These are phyloP conservation scores for Barbatosphaeria neglecta DNA, from an alignment of 495 filamentous ascomycete species.

Conservation along the genomic window DNA sequence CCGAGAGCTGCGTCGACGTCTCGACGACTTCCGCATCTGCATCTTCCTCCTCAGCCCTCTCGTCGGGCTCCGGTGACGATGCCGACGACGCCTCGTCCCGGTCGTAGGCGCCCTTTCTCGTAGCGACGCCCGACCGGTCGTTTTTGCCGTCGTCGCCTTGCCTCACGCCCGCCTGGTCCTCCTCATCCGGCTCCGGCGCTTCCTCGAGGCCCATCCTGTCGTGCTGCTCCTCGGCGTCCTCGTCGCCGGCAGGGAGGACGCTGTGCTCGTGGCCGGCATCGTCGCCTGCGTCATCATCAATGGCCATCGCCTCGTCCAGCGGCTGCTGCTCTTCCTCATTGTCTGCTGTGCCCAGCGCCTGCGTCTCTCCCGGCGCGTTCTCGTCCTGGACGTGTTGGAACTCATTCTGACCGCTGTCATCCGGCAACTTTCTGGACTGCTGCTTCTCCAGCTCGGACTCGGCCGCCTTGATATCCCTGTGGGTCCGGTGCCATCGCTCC, in stretches of 20 bases:
- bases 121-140: slow-evolving; percentile 32
- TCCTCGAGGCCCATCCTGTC: slow-evolving; percentile 22
- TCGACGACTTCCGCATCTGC: slow-evolving; percentile 52
- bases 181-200: slow-evolving; percentile 22
- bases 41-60: slow-evolving; percentile 16
- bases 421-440: slow-evolving; percentile 18
- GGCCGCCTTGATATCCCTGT: slow-evolving; percentile 64
- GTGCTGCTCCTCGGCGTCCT: slow-evolving; percentile 32
- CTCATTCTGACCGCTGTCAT: slow-evolving; percentile 45
- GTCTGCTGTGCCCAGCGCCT: slow-evolving; percentile 79
- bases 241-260: slow-evolving; percentile 9
- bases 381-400: slow-evolving; percentile 88
- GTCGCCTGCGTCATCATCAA: slow-evolving; percentile 59
- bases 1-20: slow-evolving; percentile 62
- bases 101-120: slow-evolving; percentile 34
- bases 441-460: slow-evolving; percentile 38
- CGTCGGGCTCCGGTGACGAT: slow-evolving; percentile 18
- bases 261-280: too few species aligned
- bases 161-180: slow-evolving; percentile 30
- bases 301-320: slow-evolving; percentile 73
- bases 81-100: slow-evolving; percentile 7
- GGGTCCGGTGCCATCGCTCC: slow-evolving; percentile 83
- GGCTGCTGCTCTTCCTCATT: slow-evolving; percentile 70
- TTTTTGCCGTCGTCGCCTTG: too few species aligned
- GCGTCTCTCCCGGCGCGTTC: slow-evolving; percentile 64